Evolutionary conservation across 2,329 filamentous ascomycete species (phyloP), one percentile per base, ranked within the genome.

Genomic region (Hypomyces perniciosus): DNA sequence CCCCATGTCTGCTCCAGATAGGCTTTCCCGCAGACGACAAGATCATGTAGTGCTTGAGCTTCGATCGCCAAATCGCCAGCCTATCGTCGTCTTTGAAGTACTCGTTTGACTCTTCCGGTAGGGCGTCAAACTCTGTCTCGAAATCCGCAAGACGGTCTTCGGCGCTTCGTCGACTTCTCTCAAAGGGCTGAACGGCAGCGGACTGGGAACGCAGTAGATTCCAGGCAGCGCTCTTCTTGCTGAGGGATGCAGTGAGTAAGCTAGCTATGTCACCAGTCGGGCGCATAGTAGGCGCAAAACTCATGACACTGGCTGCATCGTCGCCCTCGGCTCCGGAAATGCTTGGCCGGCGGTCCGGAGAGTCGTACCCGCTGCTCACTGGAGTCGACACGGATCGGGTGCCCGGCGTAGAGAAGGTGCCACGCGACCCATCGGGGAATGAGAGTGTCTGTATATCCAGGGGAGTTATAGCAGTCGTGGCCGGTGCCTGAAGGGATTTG

Each of bases 31-130:
- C 92, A 10, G 90, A 92, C 2, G 93, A 97, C 1, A 99, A 75
- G 61, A 99, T 95, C 70, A 99, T 83, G 68, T 96, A 99, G 69
- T 99, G 93, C 69, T 99, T 99, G 56, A 91, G 77, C 72, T 97
- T 97, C 35, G 86, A 82, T 65, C 90, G 93, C 91, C 91, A 99
- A 56, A 84, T 76, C 12, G 74, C 72, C 38, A 96, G 74, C 28
- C 89, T 72, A 43, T 76, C 70, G 43, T 84, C 81, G 48, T 82
- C 78, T 43, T 66, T 68, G 53, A 70, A 65, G 33, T 68, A 65
- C 43, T 68, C 66, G 49, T 68, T 63, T 6, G 62, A 58, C 29
- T 73, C 76, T 6, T 83, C 79, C 1, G 84, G 85, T 38, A 95
- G 76, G 28, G 83, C 74, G 53, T 90, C 85, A 59, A 96, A 95